A percentile compares a stretch with the other conserved stretches of the same genome.
Conservation (phyloP, 306 rosid genomes). For the Mimosa pudica region DNA sequence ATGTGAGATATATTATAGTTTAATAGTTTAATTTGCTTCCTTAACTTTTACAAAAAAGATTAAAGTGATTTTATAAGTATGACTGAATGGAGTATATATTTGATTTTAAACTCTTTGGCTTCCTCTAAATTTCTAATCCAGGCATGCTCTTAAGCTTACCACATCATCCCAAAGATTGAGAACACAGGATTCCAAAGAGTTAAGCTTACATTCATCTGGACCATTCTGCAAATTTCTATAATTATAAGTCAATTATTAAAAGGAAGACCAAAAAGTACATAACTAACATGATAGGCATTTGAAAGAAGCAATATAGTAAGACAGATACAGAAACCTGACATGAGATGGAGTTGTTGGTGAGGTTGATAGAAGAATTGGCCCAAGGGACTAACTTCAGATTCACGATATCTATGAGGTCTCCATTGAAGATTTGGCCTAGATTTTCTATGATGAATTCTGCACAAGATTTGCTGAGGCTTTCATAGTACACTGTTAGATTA, state of each 20-base stretch:
- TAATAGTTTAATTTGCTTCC: too few species aligned
- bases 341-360: conserved; percentile 37
- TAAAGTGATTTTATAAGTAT: too few species aligned
- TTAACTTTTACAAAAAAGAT: too few species aligned
- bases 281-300: not conserved
- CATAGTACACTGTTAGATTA: conserved; percentile 5
- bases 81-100: not conserved
- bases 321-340: conserved; percentile 53
- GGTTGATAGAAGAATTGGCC: conserved; percentile 45
- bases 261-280: too few species aligned
- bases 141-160: conserved; percentile 36
- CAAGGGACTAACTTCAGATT: conserved; percentile 44
- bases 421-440: not conserved
- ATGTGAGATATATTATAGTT: too few species aligned
- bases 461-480: not conserved
- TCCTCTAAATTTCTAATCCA: not conserved
- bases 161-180: conserved; percentile 39
- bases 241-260: too few species aligned
- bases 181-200: not conserved
- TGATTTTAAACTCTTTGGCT: not conserved
- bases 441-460: not conserved
- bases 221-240: conserved; percentile 41
- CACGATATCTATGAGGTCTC: not conserved
- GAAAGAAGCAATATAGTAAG: not conserved
- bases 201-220: not conserved